Percentiles rank a stretch among this genome's conserved stretches.
These are phyloP conservation scores for Nigrospora sphaerica DNA, from an alignment of 2,329 filamentous ascomycete species.

Conservation along the genomic window DNA sequence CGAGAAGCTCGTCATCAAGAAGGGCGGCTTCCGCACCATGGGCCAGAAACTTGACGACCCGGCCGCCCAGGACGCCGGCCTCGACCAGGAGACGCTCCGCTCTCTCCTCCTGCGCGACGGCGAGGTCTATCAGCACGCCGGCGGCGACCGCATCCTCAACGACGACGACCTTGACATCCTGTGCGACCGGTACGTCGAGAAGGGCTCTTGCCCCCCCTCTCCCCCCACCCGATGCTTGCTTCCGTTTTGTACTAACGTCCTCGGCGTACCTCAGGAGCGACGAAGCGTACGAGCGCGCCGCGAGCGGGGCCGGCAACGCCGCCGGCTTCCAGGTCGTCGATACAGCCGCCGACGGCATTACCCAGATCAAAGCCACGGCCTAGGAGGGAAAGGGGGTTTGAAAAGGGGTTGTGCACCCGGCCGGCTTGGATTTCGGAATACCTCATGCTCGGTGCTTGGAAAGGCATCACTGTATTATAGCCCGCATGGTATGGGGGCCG, in stretches of 20 bases:
- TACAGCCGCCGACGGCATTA: constrained; percentile 54
- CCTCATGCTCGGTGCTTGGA: too few species aligned
- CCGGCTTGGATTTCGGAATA: too few species aligned
- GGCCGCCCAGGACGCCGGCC: constrained; percentile 28
- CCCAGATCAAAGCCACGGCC: constrained; percentile 13
- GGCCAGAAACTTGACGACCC: constrained; percentile 47
- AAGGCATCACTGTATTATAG: too few species aligned
- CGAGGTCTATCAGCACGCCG: constrained; percentile 49
- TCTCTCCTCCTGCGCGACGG: constrained; percentile 67
- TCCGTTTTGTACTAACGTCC: constrained; percentile 1
- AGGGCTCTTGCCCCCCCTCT: neutral
- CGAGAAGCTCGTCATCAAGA: constrained; percentile 92
- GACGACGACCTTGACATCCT: constrained; percentile 71
- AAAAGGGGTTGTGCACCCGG: too few species aligned
- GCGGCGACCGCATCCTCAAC: constrained; percentile 60
- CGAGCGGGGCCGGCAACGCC: constrained; percentile 68
- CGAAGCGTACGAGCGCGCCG: constrained; percentile 61
- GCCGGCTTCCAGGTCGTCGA: constrained; percentile 73
- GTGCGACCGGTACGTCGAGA: constrained; percentile 55
- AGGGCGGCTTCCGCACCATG: constrained; percentile 74
- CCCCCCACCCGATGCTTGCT: neutral
- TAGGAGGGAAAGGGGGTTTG: neutral
- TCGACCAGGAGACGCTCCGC: constrained; percentile 55
- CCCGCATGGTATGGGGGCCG: too few species aligned
- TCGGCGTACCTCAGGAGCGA: constrained; percentile 35